A percentile compares a stretch with the other conserved stretches of the same genome.
Evolutionary conservation across 2,329 filamentous ascomycete genomes (phyloP).

Genomic region (Fusarium camptoceras): DNA sequence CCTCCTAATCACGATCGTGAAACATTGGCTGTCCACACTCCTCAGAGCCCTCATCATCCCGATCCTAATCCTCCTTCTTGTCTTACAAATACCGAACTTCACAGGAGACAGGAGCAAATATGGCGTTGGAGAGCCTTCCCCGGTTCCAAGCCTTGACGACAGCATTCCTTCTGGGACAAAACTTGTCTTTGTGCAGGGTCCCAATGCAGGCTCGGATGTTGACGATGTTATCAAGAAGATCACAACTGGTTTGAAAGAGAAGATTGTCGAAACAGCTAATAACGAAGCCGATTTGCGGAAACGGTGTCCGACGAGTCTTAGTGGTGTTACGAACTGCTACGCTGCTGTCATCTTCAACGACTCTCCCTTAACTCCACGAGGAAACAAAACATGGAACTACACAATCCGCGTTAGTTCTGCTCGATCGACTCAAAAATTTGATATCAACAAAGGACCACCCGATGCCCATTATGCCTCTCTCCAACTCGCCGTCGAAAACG

Average conservation of each 20-base stretch:
- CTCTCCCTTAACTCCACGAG: not conserved
- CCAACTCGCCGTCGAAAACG: constrained; percentile 7
- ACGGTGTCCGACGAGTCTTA: constrained; percentile 1
- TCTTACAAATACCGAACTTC: constrained; percentile 18
- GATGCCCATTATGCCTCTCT: not conserved
- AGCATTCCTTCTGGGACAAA: no score
- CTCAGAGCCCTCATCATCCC: constrained; percentile 4
- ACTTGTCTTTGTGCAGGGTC: no score
- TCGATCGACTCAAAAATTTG: no score
- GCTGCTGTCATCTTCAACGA: constrained; percentile 14
- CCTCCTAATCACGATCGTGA: constrained; percentile 2
- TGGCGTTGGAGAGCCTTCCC: constrained; percentile 11
- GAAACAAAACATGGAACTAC: constrained; percentile 1
- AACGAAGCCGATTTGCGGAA: not conserved
- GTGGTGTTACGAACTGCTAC: constrained; percentile 1
- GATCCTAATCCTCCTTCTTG: constrained; percentile 8
- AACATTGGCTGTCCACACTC: constrained; percentile 13
- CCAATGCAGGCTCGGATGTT: no score
- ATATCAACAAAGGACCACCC: no score
- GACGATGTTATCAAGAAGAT: no score
- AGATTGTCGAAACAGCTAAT: not conserved
- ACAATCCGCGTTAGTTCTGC: no score
- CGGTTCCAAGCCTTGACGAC: constrained; percentile 5
- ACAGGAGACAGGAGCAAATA: constrained; percentile 11
- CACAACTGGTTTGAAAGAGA: not conserved